These are phyloP conservation scores for Ophiostoma angusticollis DNA, from an alignment of 2,329 filamentous ascomycete species.

Conservation along the genomic window DNA sequence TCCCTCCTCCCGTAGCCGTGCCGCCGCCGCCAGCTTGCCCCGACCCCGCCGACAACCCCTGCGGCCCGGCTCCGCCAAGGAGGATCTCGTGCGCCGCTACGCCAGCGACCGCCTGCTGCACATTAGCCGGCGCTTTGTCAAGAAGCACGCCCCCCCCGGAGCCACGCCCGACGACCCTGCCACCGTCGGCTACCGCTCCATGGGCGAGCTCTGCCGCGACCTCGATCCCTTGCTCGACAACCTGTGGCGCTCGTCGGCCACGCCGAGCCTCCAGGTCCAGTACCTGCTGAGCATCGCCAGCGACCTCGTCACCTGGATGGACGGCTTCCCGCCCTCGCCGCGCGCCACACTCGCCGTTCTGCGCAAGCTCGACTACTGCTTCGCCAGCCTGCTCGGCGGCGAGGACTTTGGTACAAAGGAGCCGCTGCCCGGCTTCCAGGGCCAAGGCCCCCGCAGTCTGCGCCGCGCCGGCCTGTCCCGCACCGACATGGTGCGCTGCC, in stretches of 20 bases:
- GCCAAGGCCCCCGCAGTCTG: slow-evolving; percentile 23
- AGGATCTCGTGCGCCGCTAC: slow-evolving; percentile 46
- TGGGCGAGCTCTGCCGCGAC: slow-evolving; percentile 60
- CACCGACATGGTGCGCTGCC: slow-evolving; percentile 80
- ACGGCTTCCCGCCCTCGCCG: slow-evolving; percentile 57
- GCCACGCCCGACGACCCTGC: slow-evolving; percentile 35
- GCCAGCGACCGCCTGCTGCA: slow-evolving; percentile 40
- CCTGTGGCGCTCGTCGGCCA: slow-evolving; percentile 77
- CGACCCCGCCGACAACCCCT: slow-evolving; percentile 41
- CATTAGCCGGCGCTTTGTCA: slow-evolving; percentile 45
- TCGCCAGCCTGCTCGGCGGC: slow-evolving; percentile 60
- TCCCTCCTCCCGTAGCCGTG: slow-evolving; percentile 15
- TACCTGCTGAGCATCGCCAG: slow-evolving; percentile 70
- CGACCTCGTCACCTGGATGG: slow-evolving; percentile 57
- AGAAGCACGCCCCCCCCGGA: slow-evolving; percentile 39
- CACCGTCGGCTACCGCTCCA: slow-evolving; percentile 41
- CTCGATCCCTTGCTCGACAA: slow-evolving; percentile 64
- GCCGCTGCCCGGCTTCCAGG: slow-evolving; percentile 55
- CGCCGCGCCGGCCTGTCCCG: slow-evolving; percentile 53
- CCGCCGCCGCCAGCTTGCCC: slow-evolving; percentile 34
- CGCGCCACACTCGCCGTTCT: slow-evolving; percentile 58
- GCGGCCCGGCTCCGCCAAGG: slow-evolving; percentile 44
- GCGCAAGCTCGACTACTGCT: slow-evolving; percentile 70
- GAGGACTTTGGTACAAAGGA: slow-evolving; percentile 53
- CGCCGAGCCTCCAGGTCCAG: slow-evolving; percentile 69